phyloP scores from a whole-genome alignment of 1,284 basidiomycete species.

The Ustilago sp. region DNA sequence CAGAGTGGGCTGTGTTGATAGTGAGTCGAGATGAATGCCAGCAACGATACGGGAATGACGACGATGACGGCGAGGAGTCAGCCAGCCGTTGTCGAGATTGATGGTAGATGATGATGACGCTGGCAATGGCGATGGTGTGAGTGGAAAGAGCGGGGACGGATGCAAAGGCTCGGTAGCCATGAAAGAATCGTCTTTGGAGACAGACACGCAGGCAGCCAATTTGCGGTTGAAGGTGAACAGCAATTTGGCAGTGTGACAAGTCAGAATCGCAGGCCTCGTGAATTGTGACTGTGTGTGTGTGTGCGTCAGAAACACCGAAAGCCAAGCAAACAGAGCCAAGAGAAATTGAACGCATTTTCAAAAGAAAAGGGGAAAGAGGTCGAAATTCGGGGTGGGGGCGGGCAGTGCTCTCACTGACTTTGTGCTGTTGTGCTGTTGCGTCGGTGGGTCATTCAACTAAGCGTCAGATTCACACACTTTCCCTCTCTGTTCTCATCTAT shows the following conservation, averaged over 20 bases:
- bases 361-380: background rate
- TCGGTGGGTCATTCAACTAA: background rate
- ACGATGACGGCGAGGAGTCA: background rate
- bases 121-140: conserved; percentile 1
- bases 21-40: background rate
- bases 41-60: background rate
- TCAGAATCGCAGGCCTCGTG: background rate
- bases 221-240: background rate
- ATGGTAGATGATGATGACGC: background rate
- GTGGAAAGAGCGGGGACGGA: background rate
- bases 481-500: background rate
- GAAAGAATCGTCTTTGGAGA: conserved; percentile 4
- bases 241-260: background rate
- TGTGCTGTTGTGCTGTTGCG: background rate
- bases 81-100: background rate
- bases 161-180: conserved; percentile 11
- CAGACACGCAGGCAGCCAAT: conserved; percentile 1
- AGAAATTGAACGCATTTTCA: background rate
- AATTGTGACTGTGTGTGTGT: background rate
- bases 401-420: background rate
- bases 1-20: background rate
- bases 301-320: background rate
- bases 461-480: background rate
- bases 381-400: background rate
- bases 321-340: conserved; percentile 3